A percentile compares a stretch with the other conserved stretches of the same genome.
Evolutionary conservation across 2,329 filamentous ascomycete species (phyloP).

Genomic region (Penicillium hordei): DNA sequence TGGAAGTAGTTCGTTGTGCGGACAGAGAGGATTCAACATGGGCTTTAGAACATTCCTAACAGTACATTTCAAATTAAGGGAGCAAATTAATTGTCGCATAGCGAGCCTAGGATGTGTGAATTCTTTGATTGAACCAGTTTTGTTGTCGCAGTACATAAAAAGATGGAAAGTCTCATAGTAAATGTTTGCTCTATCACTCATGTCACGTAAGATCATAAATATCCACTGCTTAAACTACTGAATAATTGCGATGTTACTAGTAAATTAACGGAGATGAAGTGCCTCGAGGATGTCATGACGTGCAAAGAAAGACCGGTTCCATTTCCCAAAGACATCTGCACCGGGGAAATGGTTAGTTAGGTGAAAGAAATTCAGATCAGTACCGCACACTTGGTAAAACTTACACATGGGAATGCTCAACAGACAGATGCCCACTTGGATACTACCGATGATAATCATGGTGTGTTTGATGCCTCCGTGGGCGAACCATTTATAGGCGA

Average conservation of each 20-base stretch:
- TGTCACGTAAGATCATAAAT: neutral
- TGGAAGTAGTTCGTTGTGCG: no score
- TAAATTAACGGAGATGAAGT: conserved; percentile 30
- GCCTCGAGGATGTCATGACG: conserved; percentile 68
- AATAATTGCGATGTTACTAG: neutral
- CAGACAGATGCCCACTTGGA: conserved; percentile 75
- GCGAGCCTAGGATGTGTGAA: no score
- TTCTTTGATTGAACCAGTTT: neutral
- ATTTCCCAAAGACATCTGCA: conserved; percentile 74
- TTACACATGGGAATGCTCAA: conserved; percentile 76
- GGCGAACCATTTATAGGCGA: conserved; percentile 80
- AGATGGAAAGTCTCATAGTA: neutral
- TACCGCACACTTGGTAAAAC: conserved; percentile 39
- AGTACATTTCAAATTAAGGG: no score
- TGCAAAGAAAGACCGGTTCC: conserved; percentile 71
- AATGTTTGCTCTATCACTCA: neutral
- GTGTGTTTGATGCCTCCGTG: conserved; percentile 54
- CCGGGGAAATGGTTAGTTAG: neutral
- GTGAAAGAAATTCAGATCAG: neutral
- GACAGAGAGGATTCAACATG: no score
- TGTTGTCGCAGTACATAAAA: neutral
- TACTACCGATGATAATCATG: conserved; percentile 70
- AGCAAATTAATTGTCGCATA: no score
- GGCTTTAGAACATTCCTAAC: no score
- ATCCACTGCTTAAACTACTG: neutral